Evolutionary conservation across 1,284 basidiomycete genomes (phyloP), one percentile per base, ranked within the genome.

Genomic region (Ceratobasidium sp.): DNA sequence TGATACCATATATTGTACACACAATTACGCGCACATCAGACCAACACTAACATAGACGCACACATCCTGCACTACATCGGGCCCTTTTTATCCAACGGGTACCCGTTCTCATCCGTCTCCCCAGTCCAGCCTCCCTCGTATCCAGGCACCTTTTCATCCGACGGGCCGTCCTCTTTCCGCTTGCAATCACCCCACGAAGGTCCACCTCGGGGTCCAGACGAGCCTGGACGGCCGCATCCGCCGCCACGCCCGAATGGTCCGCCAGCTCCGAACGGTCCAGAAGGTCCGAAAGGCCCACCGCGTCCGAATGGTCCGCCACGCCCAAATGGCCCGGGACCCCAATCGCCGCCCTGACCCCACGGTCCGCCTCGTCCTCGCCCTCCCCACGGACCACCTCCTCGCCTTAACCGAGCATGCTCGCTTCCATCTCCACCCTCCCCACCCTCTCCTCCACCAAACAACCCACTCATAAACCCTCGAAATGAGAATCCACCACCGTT

Each of bases 21-120:
- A 3, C 38, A 38, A 8, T 38, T 38, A 38, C 8, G 38, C 38
- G 8, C 4, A 38, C 4, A 8, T 38, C 38, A 3, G 8, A 8
- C 8, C 3, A 3, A 38, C 38, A 38, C 38, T 8, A 38, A 38
- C 38, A 38, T 38, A 38, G 3, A 3, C 4, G 38, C 8, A n/a
- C n/a, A n/a, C 8, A 38, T 38, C 38, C 38, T 8, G 38, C 66
- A 20, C 54, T n/a, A 30, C 18, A 65, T 44, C 44, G 48, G 33
- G 10, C 54, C 71, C 41, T 74, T 74, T 60, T 64, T 74, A 52
- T 74, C 60, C 60, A 50, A 14, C 14, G 60, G 71, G 35, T 50
- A 74, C 48, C 71, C 71, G 64, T 74, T 30, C 60, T 8, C 10
- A 54, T 73, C 44, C 16, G 20, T 10, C 18, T 67, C 65, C 33